These are phyloP conservation scores for Phialophora chinensis DNA, from an alignment of 2,329 filamentous ascomycete genomes.

Conservation along the genomic window DNA sequence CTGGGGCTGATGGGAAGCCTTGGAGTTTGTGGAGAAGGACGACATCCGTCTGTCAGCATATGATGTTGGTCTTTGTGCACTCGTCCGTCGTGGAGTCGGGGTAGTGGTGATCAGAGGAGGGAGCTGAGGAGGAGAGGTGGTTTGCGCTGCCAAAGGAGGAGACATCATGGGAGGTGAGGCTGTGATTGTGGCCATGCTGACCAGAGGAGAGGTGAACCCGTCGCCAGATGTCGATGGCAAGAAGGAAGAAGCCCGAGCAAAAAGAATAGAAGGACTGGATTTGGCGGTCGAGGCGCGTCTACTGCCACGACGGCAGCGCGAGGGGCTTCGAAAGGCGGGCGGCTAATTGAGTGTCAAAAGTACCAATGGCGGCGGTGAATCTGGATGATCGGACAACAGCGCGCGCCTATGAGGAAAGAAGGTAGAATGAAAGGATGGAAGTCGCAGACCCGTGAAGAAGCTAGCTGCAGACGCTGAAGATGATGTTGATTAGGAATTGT, in stretches of 20 bases:
- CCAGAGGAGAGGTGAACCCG: neutral
- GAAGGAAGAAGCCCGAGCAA: slow-evolving; percentile 12
- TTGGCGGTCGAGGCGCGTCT: slow-evolving; percentile 25
- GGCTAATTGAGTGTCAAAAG: slow-evolving; percentile 13
- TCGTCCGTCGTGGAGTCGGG: slow-evolving; percentile 61
- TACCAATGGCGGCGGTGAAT: slow-evolving; percentile 20
- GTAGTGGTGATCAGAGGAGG: slow-evolving; percentile 58
- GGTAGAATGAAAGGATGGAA: slow-evolving; percentile 6
- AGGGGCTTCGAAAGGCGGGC: slow-evolving; percentile 11
- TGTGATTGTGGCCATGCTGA: slow-evolving; percentile 45
- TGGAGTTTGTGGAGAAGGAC: slow-evolving; percentile 77
- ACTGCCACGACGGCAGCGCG: slow-evolving; percentile 21
- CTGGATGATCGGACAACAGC: slow-evolving; percentile 5
- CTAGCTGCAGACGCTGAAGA: slow-evolving; percentile 15
- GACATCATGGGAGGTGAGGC: slow-evolving; percentile 46
- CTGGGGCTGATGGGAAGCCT: slow-evolving; percentile 56
- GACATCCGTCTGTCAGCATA: slow-evolving; percentile 82
- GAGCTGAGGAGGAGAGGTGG: slow-evolving; percentile 49
- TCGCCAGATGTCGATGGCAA: neutral
- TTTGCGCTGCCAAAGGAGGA: slow-evolving; percentile 37
- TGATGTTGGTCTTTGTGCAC: slow-evolving; percentile 72
- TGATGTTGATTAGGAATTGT: slow-evolving; percentile 1
- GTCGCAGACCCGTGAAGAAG: slow-evolving; percentile 1
- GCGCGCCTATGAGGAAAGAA: slow-evolving; percentile 10
- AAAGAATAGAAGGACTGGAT: slow-evolving; percentile 10